phyloP scores from a whole-genome alignment of 2,329 filamentous ascomycete species.

The Cercospora zeae-maydis region DNA sequence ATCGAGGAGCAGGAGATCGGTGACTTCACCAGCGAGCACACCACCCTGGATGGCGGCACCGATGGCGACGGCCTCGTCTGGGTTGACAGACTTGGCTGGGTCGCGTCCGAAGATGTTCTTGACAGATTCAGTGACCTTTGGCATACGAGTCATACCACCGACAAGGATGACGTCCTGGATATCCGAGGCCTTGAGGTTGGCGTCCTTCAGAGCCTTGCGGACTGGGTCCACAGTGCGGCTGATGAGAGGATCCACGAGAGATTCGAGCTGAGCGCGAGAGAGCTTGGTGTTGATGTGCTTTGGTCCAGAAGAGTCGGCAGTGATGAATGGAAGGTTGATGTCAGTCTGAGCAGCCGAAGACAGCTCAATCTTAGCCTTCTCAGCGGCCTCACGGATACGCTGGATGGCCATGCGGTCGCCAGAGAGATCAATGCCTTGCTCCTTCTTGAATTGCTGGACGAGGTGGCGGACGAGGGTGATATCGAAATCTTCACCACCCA shows the following conservation, averaged over 20 bases:
- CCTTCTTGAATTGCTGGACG: constrained; percentile 94
- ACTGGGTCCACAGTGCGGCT: constrained; percentile 83
- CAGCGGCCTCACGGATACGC: constrained; percentile 95
- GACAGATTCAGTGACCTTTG: constrained; percentile 93
- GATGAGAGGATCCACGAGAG: constrained; percentile 87
- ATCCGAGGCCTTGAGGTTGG: constrained; percentile 82
- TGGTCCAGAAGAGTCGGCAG: constrained; percentile 87
- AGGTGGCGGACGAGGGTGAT: constrained; percentile 91
- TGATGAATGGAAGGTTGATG: constrained; percentile 98
- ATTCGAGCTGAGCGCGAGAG: constrained; percentile 86
- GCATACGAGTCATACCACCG: constrained; percentile 99
- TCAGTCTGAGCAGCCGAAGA: constrained; percentile 93
- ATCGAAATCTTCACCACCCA: constrained; percentile 98
- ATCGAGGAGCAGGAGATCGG: constrained; percentile 90
- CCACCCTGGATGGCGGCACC: constrained; percentile 97
- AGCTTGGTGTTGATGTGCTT: constrained; percentile 99
- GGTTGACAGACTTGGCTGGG: constrained; percentile 96
- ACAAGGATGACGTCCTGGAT: constrained; percentile 98
- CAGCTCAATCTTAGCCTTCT: constrained; percentile 99
- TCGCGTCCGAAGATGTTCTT: constrained; percentile 96
- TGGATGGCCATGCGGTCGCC: constrained; percentile 96
- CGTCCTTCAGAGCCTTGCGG: constrained; percentile 95
- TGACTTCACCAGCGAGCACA: constrained; percentile 93
- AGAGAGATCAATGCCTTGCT: constrained; percentile 84
- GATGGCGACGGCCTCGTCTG: constrained; percentile 95